Evolutionary conservation across 2,329 filamentous ascomycete genomes (phyloP), one percentile per base, ranked within the genome.

Genomic region (Talaromyces sp.): DNA sequence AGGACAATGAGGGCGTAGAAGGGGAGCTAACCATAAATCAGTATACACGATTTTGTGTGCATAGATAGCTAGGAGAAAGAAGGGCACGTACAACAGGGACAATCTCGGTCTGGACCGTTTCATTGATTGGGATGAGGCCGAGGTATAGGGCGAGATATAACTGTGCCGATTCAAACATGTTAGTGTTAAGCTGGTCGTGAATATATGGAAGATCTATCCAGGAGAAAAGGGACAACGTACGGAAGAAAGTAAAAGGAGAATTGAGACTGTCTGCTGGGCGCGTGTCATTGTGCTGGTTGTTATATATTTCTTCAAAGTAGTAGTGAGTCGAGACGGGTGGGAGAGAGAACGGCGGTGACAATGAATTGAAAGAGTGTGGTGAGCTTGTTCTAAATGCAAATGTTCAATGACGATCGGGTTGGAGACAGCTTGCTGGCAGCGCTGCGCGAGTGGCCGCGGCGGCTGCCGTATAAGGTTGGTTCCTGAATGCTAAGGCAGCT

Each of bases 1-100:
- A 98, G 93, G 25, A 91, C 89, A 70, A 99, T 91, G 72, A 98
- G 84, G 56, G 87, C 88, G 91, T 94, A 99, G 83, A 97, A 91
- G 65, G 95, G 95, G 58, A 98, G 86, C 93, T 97, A 13, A 25
- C 5, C 13, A 27, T 34, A 19, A 59, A 25, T 59, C 36, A 59
- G 56, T 59, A 31, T 27, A 17, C 15, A n/a, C 19, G 40, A 60
- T 51, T 19, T 56, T 29, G 59, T 68, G 51, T 7, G 11, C 13
- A n/a, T 25, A 22, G 7, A 13, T 11, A 40, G 22, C 13, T 31
- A 19, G 13, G 43, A 64, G n/a, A 31, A 36, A 25, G 27, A 38
- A 56, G 40, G 29, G 22, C 51, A 84, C 91, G 70, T 88, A 97
- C 94, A 69, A 97, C 88, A 43, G 94, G 95, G 69, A 98, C 89